Percentiles rank a stretch among this genome's conserved stretches.
Conservation (phyloP, 768 basidiomycete species). For the Tricholoma terreum region DNA sequence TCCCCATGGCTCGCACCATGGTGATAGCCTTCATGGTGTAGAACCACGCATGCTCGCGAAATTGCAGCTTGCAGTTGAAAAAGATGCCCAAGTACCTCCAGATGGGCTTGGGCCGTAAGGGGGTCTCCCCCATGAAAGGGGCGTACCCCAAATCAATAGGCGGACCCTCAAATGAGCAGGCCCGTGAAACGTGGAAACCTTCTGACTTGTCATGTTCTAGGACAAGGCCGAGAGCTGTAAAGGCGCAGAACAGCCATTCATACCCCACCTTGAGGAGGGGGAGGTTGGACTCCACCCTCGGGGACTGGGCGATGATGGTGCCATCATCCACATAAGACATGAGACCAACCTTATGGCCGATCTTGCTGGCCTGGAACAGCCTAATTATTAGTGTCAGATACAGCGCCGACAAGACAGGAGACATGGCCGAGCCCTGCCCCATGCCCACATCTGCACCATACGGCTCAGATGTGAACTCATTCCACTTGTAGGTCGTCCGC, state of each 20-base stretch:
- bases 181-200: slow-evolving; percentile 1
- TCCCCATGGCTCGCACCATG: neutral
- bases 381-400: neutral
- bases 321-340: too few relatives aligned
- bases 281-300: neutral
- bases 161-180: neutral
- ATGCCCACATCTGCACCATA: too few relatives aligned
- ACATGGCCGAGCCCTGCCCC: too few relatives aligned
- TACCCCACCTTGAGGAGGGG: neutral
- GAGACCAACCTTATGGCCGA: too few relatives aligned
- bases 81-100: too few relatives aligned
- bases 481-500: too few relatives aligned
- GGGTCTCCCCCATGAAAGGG: neutral
- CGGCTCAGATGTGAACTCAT: too few relatives aligned
- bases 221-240: neutral
- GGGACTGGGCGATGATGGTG: slow-evolving; percentile 3
- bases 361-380: too few relatives aligned
- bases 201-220: too few relatives aligned
- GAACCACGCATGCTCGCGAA: neutral
- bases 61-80: too few relatives aligned
- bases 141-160: neutral
- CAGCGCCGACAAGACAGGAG: too few relatives aligned
- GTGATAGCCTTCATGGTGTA: neutral
- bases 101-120: too few relatives aligned
- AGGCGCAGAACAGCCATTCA: neutral